Evolutionary conservation across 2,329 filamentous ascomycete genomes (phyloP).

Genomic region (Fusarium ambrosium): DNA sequence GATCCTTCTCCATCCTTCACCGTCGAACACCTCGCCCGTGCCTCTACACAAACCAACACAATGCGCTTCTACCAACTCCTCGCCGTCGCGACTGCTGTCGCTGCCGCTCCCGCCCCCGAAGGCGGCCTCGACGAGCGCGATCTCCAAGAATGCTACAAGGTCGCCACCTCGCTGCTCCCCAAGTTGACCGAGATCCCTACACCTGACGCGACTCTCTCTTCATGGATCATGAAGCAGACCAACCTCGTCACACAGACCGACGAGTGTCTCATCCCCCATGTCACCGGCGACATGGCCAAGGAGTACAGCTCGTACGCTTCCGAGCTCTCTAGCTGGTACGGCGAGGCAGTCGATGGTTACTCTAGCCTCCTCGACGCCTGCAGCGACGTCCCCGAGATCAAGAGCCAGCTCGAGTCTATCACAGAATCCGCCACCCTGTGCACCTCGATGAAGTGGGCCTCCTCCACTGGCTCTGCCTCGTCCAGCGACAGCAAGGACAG

Average conservation of each 20-base stretch:
- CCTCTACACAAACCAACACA: background rate
- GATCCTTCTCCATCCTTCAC: background rate
- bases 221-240: conserved; percentile 41
- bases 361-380: conserved; percentile 44
- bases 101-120: conserved; percentile 20
- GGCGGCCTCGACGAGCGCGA: conserved; percentile 35
- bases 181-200: conserved; percentile 41
- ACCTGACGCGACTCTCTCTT: conserved; percentile 25
- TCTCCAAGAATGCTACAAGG: conserved; percentile 34
- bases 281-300: conserved; percentile 46
- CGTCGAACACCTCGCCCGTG: background rate
- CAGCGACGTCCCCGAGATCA: conserved; percentile 46
- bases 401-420: conserved; percentile 8
- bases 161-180: conserved; percentile 37
- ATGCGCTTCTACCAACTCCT: conserved; percentile 18
- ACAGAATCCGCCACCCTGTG: conserved; percentile 17
- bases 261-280: conserved; percentile 42
- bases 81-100: conserved; percentile 20
- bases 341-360: conserved; percentile 29
- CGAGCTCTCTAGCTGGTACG: conserved; percentile 42
- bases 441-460: conserved; percentile 22
- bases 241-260: conserved; percentile 35
- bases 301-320: conserved; percentile 46
- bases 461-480: conserved; percentile 24
- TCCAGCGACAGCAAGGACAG: conserved; percentile 5